Percentiles rank a stretch among this genome's conserved stretches.
Conservation (phyloP, 768 basidiomycete species). For the Russula olivacea region DNA sequence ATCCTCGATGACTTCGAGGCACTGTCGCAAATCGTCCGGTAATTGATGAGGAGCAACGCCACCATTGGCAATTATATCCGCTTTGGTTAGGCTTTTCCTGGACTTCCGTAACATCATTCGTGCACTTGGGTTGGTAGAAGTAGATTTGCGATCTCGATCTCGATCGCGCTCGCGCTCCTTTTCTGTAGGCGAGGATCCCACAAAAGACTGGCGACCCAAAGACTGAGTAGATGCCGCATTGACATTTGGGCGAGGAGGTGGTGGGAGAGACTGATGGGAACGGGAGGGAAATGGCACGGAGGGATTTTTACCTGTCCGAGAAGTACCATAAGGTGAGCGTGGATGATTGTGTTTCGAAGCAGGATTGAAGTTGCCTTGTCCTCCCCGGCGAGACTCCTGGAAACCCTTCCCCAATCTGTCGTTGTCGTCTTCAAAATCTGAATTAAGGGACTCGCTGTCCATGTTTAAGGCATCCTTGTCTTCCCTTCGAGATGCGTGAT, state of each 20-base stretch:
- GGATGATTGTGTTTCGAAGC: slow-evolving; percentile 60
- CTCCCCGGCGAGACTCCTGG: slow-evolving; percentile 33
- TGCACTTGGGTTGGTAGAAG: slow-evolving; percentile 29
- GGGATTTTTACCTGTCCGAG: slow-evolving; percentile 38
- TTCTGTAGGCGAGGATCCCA: slow-evolving; percentile 38
- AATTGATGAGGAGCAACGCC: slow-evolving; percentile 70
- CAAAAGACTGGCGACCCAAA: slow-evolving; percentile 61
- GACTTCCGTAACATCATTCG: slow-evolving; percentile 56
- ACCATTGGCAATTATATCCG: slow-evolving; percentile 39
- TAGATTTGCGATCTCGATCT: slow-evolving; percentile 39
- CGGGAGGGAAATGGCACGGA: slow-evolving; percentile 72
- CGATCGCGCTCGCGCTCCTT: slow-evolving; percentile 34
- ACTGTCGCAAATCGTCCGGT: slow-evolving; percentile 81
- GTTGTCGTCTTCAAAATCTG: slow-evolving; percentile 58
- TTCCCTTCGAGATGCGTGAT: slow-evolving; percentile 35
- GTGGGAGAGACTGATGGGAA: slow-evolving; percentile 73
- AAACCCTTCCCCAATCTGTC: slow-evolving; percentile 46
- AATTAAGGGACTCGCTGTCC: slow-evolving; percentile 68
- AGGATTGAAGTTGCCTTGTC: slow-evolving; percentile 26
- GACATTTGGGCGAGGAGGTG: slow-evolving; percentile 50
- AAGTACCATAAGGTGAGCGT: slow-evolving; percentile 67
- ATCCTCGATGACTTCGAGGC: slow-evolving; percentile 79
- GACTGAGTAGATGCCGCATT: slow-evolving; percentile 65
- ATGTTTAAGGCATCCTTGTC: slow-evolving; percentile 54
- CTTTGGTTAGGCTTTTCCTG: slow-evolving; percentile 53